Evolutionary conservation across 2,329 filamentous ascomycete species (phyloP).

Genomic region (Colletotrichum tropicale): DNA sequence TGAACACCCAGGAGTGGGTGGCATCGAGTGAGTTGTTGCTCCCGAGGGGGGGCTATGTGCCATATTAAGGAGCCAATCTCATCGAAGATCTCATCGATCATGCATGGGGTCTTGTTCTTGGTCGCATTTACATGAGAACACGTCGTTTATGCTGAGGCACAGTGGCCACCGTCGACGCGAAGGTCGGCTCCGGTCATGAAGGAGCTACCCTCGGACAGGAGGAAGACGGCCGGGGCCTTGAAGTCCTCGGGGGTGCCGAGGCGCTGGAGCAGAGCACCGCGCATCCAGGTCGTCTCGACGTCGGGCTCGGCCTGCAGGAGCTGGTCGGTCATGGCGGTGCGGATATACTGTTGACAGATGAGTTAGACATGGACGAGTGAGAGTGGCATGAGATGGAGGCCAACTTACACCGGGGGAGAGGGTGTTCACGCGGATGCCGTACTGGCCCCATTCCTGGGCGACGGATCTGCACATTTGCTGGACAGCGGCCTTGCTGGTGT

Average conservation of each 20-base stretch:
- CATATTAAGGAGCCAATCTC: background rate
- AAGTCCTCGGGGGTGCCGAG: conserved; percentile 62
- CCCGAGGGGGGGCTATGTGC: background rate
- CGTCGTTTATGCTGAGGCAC: conserved; percentile 34
- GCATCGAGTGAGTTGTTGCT: background rate
- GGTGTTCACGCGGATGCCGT: conserved; percentile 70
- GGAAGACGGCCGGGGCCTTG: conserved; percentile 60
- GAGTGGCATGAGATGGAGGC: background rate
- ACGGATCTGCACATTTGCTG: conserved; percentile 64
- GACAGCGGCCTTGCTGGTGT: conserved; percentile 66
- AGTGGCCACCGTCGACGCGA: conserved; percentile 63
- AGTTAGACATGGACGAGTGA: background rate
- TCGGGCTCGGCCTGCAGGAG: conserved; percentile 49
- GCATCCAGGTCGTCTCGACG: conserved; percentile 58
- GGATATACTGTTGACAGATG: conserved; percentile 40
- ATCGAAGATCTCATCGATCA: background rate
- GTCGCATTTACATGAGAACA: background rate
- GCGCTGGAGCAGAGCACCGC: conserved; percentile 55
- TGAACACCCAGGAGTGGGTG: background rate
- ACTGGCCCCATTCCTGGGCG: conserved; percentile 65
- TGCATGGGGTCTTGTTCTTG: background rate
- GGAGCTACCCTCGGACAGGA: conserved; percentile 59
- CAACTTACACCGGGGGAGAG: conserved; percentile 61
- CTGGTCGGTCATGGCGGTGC: conserved; percentile 52
- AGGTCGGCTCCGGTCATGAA: conserved; percentile 65